Conservation (phyloP, 768 basidiomycete genomes). For the Serendipita sp. region DNA sequence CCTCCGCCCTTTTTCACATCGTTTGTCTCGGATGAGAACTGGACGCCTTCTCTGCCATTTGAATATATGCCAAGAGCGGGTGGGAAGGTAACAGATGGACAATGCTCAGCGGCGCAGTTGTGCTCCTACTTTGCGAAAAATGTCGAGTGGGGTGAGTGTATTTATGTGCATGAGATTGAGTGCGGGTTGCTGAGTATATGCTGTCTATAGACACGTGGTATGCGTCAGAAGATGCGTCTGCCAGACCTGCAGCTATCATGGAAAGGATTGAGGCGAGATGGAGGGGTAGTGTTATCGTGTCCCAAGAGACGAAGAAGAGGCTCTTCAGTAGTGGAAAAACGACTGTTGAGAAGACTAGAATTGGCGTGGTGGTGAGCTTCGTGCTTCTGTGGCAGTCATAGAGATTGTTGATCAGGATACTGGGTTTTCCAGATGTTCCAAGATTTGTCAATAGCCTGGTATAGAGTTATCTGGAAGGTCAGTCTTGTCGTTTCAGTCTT, state of each 20-base stretch:
- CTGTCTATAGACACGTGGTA: constrained; percentile 1
- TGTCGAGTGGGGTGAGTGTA: not conserved
- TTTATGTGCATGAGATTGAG: not conserved
- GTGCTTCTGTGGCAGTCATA: not conserved
- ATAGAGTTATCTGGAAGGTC: not conserved
- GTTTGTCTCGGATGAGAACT: not conserved
- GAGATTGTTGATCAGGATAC: not conserved
- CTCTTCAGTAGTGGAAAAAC: not conserved
- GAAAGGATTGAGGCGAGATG: not conserved
- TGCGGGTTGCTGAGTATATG: not conserved
- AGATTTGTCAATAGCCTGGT: not conserved
- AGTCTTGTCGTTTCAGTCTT: not conserved
- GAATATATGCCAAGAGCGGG: not conserved
- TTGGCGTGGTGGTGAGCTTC: not conserved
- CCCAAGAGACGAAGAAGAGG: constrained; percentile 5
- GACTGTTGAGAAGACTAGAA: not conserved
- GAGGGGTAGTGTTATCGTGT: not conserved
- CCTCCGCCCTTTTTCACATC: not conserved
- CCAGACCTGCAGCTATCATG: not conserved
- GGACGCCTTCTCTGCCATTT: not conserved
- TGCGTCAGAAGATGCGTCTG: not conserved
- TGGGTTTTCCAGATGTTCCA: not conserved
- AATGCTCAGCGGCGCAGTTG: constrained; percentile 3
- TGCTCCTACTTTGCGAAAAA: not conserved
- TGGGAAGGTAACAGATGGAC: not conserved